Percentiles rank a stretch among this genome's conserved stretches.
Conservation (phyloP, 805 yeast genomes). For the Candida mattraensis region DNA sequence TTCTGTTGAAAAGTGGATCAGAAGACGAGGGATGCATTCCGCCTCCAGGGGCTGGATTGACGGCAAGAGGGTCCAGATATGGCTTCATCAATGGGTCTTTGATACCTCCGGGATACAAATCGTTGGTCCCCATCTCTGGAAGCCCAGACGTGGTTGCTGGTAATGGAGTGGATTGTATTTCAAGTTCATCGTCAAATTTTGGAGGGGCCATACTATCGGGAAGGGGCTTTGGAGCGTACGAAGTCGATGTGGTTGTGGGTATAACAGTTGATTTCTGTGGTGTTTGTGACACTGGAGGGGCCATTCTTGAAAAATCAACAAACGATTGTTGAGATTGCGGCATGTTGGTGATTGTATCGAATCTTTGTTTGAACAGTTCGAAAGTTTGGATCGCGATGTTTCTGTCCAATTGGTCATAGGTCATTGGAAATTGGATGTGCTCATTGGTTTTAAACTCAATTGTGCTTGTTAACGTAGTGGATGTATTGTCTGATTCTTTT, state of each 20-base stretch:
- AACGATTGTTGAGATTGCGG: no score
- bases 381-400: no score
- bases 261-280: no score
- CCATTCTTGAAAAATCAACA: no score
- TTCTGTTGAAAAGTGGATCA: slow-evolving; percentile 49
- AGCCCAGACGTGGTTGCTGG: slow-evolving; percentile 2
- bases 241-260: slow-evolving; percentile 4
- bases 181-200: slow-evolving; percentile 53
- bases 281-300: no score
- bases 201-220: slow-evolving; percentile 42
- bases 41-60: slow-evolving; percentile 30
- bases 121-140: slow-evolving; percentile 46
- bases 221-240: slow-evolving; percentile 15
- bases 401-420: no score
- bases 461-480: no score
- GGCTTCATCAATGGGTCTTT: slow-evolving; percentile 45
- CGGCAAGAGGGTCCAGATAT: slow-evolving; percentile 40
- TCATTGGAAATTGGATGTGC: no score
- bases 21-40: slow-evolving; percentile 56
- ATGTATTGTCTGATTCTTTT: no score
- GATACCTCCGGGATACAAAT: slow-evolving; percentile 45
- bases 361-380: no score
- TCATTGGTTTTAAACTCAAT: no score
- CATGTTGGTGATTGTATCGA: no score
- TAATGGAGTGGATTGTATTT: slow-evolving; percentile 27